A percentile compares a stretch with the other conserved stretches of the same genome.
These are phyloP conservation scores for Cutaneotrichosporon arboriforme DNA, from an alignment of 1,284 basidiomycete species.

Conservation along the genomic window DNA sequence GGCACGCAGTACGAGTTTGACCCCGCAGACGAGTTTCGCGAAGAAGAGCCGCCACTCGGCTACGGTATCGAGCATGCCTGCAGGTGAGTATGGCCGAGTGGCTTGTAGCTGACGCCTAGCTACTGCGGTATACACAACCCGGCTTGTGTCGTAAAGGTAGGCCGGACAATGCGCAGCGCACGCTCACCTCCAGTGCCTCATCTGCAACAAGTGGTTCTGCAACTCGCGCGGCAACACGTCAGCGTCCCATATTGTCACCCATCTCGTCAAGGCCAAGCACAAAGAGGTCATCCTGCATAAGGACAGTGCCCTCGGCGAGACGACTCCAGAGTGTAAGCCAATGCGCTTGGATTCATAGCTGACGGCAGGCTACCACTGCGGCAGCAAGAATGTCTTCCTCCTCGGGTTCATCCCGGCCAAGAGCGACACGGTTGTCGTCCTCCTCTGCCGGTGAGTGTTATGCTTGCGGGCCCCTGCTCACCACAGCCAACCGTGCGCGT, in stretches of 20 bases:
- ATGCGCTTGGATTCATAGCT: conserved; percentile 12
- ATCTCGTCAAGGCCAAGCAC: conserved; percentile 97
- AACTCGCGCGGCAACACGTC: conserved; percentile 98
- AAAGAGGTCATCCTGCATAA: conserved; percentile 96
- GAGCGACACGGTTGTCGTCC: conserved; percentile 95
- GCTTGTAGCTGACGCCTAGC: conserved; percentile 49
- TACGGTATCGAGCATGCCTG: conserved; percentile 84
- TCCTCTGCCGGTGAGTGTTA: conserved; percentile 78
- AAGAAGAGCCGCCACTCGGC: conserved; percentile 76
- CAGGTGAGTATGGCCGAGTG: conserved; percentile 58
- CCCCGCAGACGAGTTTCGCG: conserved; percentile 73
- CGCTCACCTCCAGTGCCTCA: conserved; percentile 57
- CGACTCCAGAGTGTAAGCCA: conserved; percentile 76
- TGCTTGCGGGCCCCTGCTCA: background rate
- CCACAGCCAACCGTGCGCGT: conserved; percentile 88
- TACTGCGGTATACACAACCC: conserved; percentile 99
- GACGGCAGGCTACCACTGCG: conserved; percentile 75
- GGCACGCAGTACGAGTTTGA: conserved; percentile 61
- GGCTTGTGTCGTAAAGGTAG: conserved; percentile 81
- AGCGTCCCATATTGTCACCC: conserved; percentile 97
- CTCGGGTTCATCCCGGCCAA: conserved; percentile 99
- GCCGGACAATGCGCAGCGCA: conserved; percentile 7
- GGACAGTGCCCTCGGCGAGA: conserved; percentile 92
- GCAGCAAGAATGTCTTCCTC: conserved; percentile 99
- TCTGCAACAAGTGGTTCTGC: conserved; percentile 99